Evolutionary conservation across 2,329 filamentous ascomycete species (phyloP).

Genomic region (Alternaria ethzedia): DNA sequence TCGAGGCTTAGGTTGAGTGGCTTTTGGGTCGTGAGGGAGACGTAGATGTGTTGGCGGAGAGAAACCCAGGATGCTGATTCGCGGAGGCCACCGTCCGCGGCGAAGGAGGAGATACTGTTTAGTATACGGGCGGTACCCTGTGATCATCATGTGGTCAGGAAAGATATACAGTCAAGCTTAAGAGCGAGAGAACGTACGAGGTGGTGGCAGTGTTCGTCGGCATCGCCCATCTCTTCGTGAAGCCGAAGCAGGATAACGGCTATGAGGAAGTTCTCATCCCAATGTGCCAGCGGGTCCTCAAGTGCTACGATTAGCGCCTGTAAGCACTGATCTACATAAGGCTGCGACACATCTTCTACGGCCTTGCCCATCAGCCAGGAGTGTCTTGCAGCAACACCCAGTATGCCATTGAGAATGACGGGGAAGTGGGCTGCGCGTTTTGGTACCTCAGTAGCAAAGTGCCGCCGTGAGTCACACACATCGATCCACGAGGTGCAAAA

Average conservation of each 20-base stretch:
- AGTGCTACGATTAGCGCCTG: slow-evolving; percentile 56
- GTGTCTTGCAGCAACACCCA: slow-evolving; percentile 56
- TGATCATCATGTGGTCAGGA: not conserved
- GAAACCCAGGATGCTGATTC: slow-evolving; percentile 52
- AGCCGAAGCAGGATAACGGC: slow-evolving; percentile 58
- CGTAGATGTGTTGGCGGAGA: slow-evolving; percentile 51
- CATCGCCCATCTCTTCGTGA: slow-evolving; percentile 56
- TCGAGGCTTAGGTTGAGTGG: slow-evolving; percentile 39
- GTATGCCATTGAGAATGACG: slow-evolving; percentile 56
- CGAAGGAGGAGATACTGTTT: slow-evolving; percentile 48
- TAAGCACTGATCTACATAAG: slow-evolving; percentile 56
- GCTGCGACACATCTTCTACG: slow-evolving; percentile 52
- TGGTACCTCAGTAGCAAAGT: slow-evolving; percentile 56
- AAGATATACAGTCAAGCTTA: not conserved
- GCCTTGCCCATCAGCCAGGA: slow-evolving; percentile 49
- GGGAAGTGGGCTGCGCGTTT: slow-evolving; percentile 55
- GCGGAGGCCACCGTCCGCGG: slow-evolving; percentile 48
- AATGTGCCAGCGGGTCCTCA: slow-evolving; percentile 50
- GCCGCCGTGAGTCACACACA: slow-evolving; percentile 31
- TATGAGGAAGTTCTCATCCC: slow-evolving; percentile 56
- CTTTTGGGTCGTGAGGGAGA: slow-evolving; percentile 46
- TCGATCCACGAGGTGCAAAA: slow-evolving; percentile 40
- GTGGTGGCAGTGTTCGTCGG: slow-evolving; percentile 50
- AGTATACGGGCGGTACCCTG: slow-evolving; percentile 46
- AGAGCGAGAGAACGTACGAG: slow-evolving; percentile 21